phyloP scores from a whole-genome alignment of 805 yeast species.

The Yamadazyma kitorensis region DNA sequence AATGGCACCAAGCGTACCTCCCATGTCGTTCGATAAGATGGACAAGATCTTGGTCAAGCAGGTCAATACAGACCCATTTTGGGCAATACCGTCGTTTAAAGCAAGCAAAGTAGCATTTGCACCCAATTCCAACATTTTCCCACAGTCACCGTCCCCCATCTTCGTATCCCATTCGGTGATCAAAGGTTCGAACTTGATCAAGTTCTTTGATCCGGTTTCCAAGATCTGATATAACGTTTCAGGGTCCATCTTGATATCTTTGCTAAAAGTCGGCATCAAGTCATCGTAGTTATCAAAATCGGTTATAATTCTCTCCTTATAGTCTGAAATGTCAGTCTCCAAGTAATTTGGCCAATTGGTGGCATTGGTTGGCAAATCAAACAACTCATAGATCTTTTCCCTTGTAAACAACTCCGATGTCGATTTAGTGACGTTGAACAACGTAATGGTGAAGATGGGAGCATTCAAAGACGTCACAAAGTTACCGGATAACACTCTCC shows the following conservation, averaged over 20 bases:
- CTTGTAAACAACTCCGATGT: conserved; percentile 17
- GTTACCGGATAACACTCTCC: conserved; percentile 29
- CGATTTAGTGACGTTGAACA: conserved; percentile 31
- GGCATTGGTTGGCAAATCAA: conserved; percentile 29
- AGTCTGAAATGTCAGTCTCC: conserved; percentile 14
- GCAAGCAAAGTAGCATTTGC: conserved; percentile 25
- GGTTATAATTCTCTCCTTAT: conserved; percentile 21
- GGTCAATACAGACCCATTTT: conserved; percentile 21
- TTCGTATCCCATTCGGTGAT: conserved; percentile 40
- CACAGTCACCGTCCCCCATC: conserved; percentile 46
- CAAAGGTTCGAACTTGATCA: conserved; percentile 31
- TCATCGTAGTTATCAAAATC: conserved; percentile 25
- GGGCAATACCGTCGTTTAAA: conserved; percentile 19
- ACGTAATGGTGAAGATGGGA: conserved; percentile 33
- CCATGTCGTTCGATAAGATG: conserved; percentile 34
- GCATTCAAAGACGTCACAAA: conserved; percentile 38
- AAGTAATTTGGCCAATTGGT: conserved; percentile 27
- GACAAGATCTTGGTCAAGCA: conserved; percentile 22
- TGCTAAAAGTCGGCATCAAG: conserved; percentile 4
- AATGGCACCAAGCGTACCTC: conserved; percentile 39
- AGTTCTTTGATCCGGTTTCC: conserved; percentile 23
- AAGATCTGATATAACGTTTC: conserved; percentile 10
- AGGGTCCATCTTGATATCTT: conserved; percentile 21
- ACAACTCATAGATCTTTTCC: conserved; percentile 22
- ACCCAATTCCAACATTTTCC: conserved; percentile 34